Conservation (phyloP, 768 basidiomycete genomes). For the Tephrocybe sp. region DNA sequence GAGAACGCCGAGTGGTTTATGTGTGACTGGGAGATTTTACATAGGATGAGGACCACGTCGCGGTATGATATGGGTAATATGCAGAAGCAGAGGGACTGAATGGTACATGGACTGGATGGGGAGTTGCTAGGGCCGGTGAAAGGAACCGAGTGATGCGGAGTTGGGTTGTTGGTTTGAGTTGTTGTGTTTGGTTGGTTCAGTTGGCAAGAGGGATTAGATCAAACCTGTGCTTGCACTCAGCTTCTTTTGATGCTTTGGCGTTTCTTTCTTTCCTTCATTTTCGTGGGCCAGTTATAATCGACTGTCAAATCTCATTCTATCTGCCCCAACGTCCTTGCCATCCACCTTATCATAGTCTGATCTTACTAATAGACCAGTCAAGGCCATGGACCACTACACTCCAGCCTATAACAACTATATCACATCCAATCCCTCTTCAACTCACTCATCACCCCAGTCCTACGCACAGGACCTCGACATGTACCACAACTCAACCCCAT, state of each 20-base stretch:
- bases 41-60: too few species aligned
- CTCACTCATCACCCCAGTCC: slow-evolving; percentile 21
- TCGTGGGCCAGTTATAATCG: slow-evolving; percentile 7
- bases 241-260: slow-evolving; percentile 12
- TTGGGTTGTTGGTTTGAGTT: slow-evolving; percentile 11
- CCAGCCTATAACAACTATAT: slow-evolving; percentile 24
- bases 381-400: slow-evolving; percentile 21
- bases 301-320: not conserved
- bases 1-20: slow-evolving; percentile 7
- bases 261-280: slow-evolving; percentile 9
- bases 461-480: slow-evolving; percentile 19
- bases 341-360: not conserved
- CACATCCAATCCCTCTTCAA: slow-evolving; percentile 32
- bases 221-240: slow-evolving; percentile 17
- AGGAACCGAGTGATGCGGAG: slow-evolving; percentile 13
- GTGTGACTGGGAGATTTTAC: too few species aligned
- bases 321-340: not conserved
- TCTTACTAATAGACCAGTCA: too few species aligned
- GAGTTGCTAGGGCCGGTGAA: slow-evolving; percentile 3
- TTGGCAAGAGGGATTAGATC: slow-evolving; percentile 20
- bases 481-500: slow-evolving; percentile 15
- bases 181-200: not conserved
- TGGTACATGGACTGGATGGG: not conserved
- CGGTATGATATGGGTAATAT: too few species aligned
- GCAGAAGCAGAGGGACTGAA: not conserved